These are phyloP conservation scores for Ogataea wickerhamii DNA, from an alignment of 805 yeast species.

Conservation along the genomic window DNA sequence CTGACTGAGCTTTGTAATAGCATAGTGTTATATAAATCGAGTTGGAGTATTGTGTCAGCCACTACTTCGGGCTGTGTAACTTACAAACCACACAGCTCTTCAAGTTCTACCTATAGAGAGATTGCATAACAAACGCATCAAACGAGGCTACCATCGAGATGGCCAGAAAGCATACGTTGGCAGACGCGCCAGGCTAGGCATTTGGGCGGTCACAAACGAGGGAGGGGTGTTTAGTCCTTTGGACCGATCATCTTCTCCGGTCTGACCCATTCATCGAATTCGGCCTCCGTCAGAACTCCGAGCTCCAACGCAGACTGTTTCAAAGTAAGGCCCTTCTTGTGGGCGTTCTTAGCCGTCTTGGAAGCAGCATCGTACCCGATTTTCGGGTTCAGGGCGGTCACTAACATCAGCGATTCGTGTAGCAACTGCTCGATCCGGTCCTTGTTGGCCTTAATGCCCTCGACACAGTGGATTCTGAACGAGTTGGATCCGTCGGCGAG, in stretches of 20 bases:
- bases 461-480: constrained; percentile 92
- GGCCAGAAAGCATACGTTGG: too few relatives aligned
- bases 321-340: constrained; percentile 93
- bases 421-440: constrained; percentile 82
- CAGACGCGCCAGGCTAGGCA: too few relatives aligned
- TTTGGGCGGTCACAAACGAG: too few relatives aligned
- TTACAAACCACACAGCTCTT: too few relatives aligned
- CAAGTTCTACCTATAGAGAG: too few relatives aligned
- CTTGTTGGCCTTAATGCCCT: constrained; percentile 85
- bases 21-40: too few relatives aligned
- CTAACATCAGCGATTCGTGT: constrained; percentile 96
- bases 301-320: constrained; percentile 93
- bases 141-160: too few relatives aligned
- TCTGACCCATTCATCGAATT: constrained; percentile 94
- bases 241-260: constrained; percentile 99
- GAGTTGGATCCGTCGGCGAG: constrained; percentile 87
- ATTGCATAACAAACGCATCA: too few relatives aligned
- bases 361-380: constrained; percentile 98
- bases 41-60: too few relatives aligned
- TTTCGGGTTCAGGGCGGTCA: constrained; percentile 97
- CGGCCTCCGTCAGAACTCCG: constrained; percentile 75
- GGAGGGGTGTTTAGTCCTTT: constrained; percentile 38
- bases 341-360: constrained; percentile 97
- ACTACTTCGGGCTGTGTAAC: too few relatives aligned
- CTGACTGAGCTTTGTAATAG: too few relatives aligned